These are phyloP conservation scores for Trichoderma hamatum DNA, from an alignment of 2,329 filamentous ascomycete genomes.

Conservation along the genomic window DNA sequence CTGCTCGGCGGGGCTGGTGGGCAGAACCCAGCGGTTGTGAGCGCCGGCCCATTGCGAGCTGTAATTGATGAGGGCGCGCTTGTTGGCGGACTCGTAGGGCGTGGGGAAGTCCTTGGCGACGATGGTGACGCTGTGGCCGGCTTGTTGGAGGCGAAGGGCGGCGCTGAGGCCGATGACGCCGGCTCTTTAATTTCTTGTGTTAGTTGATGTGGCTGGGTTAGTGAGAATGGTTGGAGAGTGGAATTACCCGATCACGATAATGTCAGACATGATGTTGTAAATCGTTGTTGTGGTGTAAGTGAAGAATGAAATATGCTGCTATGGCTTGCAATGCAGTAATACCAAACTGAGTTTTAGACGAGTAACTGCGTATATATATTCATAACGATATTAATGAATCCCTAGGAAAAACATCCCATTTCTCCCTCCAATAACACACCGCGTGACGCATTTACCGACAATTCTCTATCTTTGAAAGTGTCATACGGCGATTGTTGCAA, in stretches of 20 bases:
- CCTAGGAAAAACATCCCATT: neutral
- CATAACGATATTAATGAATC: neutral
- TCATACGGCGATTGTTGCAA: neutral
- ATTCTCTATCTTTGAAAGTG: neutral
- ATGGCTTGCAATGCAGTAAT: neutral
- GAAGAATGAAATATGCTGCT: neutral
- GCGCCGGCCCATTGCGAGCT: conserved; percentile 57
- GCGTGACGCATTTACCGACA: neutral
- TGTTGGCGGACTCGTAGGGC: conserved; percentile 50
- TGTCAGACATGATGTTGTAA: conserved; percentile 28
- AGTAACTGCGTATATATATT: neutral
- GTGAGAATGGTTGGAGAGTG: neutral
- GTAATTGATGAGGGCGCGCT: conserved; percentile 49
- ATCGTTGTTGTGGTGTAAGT: neutral
- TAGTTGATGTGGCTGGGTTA: neutral
- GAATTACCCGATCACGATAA: conserved; percentile 38
- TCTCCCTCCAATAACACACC: neutral
- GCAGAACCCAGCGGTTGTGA: conserved; percentile 51
- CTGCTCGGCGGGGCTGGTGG: conserved; percentile 37
- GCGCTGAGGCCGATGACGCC: conserved; percentile 53
- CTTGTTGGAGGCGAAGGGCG: conserved; percentile 47
- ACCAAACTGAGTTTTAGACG: neutral
- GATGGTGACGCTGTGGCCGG: conserved; percentile 46
- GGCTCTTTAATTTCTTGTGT: conserved; percentile 40
- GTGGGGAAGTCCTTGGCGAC: conserved; percentile 51